Evolutionary conservation across 305 asterid genomes (phyloP).

Genomic region (Solanum aculeatissimum): DNA sequence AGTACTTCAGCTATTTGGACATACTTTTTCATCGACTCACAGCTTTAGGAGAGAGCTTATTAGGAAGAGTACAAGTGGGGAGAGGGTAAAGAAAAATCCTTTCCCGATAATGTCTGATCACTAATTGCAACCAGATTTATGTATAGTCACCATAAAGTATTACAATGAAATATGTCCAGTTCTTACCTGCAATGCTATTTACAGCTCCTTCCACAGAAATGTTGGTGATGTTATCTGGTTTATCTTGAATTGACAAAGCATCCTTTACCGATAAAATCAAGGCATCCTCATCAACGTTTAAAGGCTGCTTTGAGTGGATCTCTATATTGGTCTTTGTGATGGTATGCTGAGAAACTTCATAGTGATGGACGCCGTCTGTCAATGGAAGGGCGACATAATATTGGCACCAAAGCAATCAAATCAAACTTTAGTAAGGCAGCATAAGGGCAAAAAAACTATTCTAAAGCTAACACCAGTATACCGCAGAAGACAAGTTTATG

Average conservation of each 20-base stretch:
- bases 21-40: neutral
- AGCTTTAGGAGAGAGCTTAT: neutral
- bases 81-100: neutral
- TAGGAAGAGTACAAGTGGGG: neutral
- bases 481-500: neutral
- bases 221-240: neutral
- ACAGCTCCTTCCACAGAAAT: neutral
- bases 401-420: neutral
- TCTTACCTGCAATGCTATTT: slow-evolving; percentile 8
- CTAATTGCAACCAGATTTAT: neutral
- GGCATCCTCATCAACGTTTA: slow-evolving; percentile 10
- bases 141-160: neutral
- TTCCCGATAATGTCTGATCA: neutral
- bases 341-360: slow-evolving; percentile 27
- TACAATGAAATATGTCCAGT: neutral
- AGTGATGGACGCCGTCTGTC: slow-evolving; percentile 25
- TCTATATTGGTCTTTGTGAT: slow-evolving; percentile 19
- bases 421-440: neutral
- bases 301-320: slow-evolving; percentile 25
- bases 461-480: neutral
- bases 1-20: neutral
- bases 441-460: neutral
- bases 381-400: neutral
- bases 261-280: slow-evolving; percentile 13
- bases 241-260: slow-evolving; percentile 2